A percentile compares a stretch with the other conserved stretches of the same genome.
Conservation (phyloP, 2,329 filamentous ascomycete species). For the Claviceps africana region DNA sequence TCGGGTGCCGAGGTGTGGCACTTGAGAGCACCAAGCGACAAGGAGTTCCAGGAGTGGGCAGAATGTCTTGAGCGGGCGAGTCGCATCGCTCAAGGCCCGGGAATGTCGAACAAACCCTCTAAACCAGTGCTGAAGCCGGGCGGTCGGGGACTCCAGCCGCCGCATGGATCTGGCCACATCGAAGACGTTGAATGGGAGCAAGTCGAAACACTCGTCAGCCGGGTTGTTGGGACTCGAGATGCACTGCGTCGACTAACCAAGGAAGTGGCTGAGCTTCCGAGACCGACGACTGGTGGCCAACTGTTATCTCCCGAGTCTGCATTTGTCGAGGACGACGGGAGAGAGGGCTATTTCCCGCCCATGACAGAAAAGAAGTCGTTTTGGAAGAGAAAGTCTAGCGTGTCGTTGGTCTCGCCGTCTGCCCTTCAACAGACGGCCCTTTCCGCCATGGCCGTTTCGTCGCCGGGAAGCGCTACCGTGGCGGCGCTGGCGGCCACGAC, state of each 20-base stretch:
- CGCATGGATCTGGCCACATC: slow-evolving; percentile 25
- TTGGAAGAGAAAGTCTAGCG: slow-evolving; percentile 79
- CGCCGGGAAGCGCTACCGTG: slow-evolving; percentile 22
- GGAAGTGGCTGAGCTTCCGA: slow-evolving; percentile 52
- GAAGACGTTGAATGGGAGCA: slow-evolving; percentile 79
- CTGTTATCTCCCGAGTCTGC: slow-evolving; percentile 31
- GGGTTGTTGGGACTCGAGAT: slow-evolving; percentile 77
- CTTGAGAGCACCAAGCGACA: slow-evolving; percentile 64
- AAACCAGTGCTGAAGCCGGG: slow-evolving; percentile 16
- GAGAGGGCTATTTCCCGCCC: slow-evolving; percentile 40
- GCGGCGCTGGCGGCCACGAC: slow-evolving; percentile 11
- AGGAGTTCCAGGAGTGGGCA: slow-evolving; percentile 82
- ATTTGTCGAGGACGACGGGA: slow-evolving; percentile 8
- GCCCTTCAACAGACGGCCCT: slow-evolving; percentile 24
- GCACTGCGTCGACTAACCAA: slow-evolving; percentile 75
- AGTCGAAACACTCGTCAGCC: slow-evolving; percentile 72
- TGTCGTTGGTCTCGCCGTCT: slow-evolving; percentile 27
- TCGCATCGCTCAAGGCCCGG: slow-evolving; percentile 43
- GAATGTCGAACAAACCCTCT: slow-evolving; percentile 19
- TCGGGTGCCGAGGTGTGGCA: slow-evolving; percentile 97
- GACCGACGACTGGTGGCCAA: slow-evolving; percentile 13
- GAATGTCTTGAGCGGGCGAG: slow-evolving; percentile 73
- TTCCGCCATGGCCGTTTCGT: slow-evolving; percentile 28
- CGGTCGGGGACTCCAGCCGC: slow-evolving; percentile 13
- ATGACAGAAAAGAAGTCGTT: slow-evolving; percentile 56